Evolutionary conservation across 148 eudicot species (phyloP).

Genomic region (Persicaria tinctoria): DNA sequence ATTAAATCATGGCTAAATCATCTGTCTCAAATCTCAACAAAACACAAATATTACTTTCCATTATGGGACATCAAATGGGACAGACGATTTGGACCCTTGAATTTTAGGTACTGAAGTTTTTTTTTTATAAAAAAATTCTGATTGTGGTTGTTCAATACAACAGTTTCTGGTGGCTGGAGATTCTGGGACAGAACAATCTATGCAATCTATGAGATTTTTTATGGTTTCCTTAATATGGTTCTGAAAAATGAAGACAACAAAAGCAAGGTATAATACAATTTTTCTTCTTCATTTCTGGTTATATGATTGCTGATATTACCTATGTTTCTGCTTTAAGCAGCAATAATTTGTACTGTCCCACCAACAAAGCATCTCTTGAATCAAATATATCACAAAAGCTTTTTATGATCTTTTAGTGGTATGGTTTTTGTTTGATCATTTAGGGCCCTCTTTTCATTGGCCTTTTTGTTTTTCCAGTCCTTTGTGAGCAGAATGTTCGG

Average conservation of each 20-base stretch:
- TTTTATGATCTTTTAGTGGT: not conserved
- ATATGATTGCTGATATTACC: not conserved
- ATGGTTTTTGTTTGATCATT: not conserved
- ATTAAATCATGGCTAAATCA: not conserved
- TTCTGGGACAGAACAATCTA: constrained; percentile 21
- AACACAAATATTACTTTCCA: too few relatives aligned
- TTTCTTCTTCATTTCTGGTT: not conserved
- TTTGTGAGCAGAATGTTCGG: constrained; percentile 39
- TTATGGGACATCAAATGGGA: too few relatives aligned
- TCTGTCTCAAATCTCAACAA: too few relatives aligned
- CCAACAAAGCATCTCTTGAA: not conserved
- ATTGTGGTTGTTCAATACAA: not conserved
- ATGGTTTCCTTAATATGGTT: constrained; percentile 23
- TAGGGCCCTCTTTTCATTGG: not conserved
- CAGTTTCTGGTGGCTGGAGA: constrained; percentile 30
- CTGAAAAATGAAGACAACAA: constrained; percentile 26
- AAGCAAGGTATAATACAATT: constrained; percentile 23
- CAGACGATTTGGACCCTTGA: not conserved
- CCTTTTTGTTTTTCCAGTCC: constrained; percentile 27
- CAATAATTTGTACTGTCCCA: not conserved
- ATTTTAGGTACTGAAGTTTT: not conserved
- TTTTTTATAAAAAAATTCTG: not conserved
- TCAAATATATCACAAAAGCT: not conserved
- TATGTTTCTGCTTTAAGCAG: not conserved
- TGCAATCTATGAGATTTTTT: constrained; percentile 20